These are phyloP conservation scores for Middelhovenomyces tepae DNA, from an alignment of 805 yeast genomes.

Conservation along the genomic window DNA sequence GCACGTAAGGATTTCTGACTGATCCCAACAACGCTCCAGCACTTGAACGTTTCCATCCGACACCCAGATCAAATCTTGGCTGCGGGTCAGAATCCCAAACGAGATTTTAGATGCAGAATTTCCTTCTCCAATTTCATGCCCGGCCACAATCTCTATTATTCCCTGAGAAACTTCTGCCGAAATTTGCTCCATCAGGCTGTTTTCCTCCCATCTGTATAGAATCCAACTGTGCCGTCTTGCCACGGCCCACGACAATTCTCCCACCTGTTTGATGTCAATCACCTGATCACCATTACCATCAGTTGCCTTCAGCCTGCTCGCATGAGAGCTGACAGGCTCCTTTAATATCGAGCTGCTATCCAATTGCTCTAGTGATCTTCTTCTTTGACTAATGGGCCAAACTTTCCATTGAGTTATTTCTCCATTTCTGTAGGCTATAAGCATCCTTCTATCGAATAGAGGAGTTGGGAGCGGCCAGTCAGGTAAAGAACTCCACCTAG, in stretches of 20 bases:
- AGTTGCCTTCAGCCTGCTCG: neutral
- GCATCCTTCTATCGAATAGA: conserved; percentile 8
- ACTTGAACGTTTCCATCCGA: conserved; percentile 10
- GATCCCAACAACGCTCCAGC: conserved; percentile 10
- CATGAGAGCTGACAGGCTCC: no score
- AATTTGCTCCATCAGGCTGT: conserved; percentile 9
- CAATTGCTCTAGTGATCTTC: neutral
- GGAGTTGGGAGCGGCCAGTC: conserved; percentile 16
- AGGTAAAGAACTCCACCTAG: conserved; percentile 7
- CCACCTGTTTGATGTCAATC: conserved; percentile 8
- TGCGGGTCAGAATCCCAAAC: conserved; percentile 11
- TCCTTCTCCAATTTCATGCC: neutral
- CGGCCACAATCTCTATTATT: conserved; percentile 3
- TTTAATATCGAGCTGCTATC: neutral
- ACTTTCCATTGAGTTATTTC: conserved; percentile 2
- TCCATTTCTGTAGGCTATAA: conserved; percentile 7
- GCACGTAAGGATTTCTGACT: no score
- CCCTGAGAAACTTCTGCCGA: conserved; percentile 9
- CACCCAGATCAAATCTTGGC: conserved; percentile 12
- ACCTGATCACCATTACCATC: conserved; percentile 4
- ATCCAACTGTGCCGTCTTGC: conserved; percentile 14
- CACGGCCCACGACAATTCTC: conserved; percentile 12
- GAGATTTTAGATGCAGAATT: conserved; percentile 3
- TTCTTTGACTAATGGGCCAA: neutral
- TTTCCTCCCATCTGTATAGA: conserved; percentile 13